These are phyloP conservation scores for Candida schatavii DNA, from an alignment of 805 yeast genomes.

Conservation along the genomic window DNA sequence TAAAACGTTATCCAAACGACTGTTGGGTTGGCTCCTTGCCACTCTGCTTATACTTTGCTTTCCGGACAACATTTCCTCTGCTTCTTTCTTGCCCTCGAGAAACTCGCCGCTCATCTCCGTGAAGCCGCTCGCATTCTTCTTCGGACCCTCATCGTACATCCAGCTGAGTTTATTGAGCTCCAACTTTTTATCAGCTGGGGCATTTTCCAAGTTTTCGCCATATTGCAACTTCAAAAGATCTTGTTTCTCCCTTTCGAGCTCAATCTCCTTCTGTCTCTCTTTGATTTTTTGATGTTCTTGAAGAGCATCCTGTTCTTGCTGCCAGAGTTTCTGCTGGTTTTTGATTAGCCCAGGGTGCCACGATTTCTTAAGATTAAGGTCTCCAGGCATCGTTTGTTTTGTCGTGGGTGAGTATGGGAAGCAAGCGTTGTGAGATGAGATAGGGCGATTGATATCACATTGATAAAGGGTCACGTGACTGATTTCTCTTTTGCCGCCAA, in stretches of 20 bases:
- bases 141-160: conserved; percentile 71
- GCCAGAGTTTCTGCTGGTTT: conserved; percentile 84
- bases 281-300: conserved; percentile 65
- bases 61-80: conserved; percentile 57
- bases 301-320: conserved; percentile 71
- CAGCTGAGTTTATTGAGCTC: conserved; percentile 60
- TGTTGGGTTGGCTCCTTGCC: conserved; percentile 20
- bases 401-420: no score
- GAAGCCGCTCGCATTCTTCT: conserved; percentile 35
- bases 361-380: conserved; percentile 85
- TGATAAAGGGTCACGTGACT: no score
- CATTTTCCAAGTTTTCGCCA: conserved; percentile 33
- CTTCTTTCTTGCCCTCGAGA: conserved; percentile 29
- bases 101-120: conserved; percentile 33
- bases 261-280: conserved; percentile 62
- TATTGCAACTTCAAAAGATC: conserved; percentile 50
- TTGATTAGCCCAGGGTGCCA: conserved; percentile 92
- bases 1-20: conserved; percentile 24
- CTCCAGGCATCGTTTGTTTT: conserved; percentile 78
- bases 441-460: no score
- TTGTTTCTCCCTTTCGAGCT: conserved; percentile 56
- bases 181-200: conserved; percentile 33
- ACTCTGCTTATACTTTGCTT: conserved; percentile 34
- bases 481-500: no score
- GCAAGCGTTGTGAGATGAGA: no score